Conservation (phyloP, 2,329 filamentous ascomycete species). For the Myriangium duriaei region DNA sequence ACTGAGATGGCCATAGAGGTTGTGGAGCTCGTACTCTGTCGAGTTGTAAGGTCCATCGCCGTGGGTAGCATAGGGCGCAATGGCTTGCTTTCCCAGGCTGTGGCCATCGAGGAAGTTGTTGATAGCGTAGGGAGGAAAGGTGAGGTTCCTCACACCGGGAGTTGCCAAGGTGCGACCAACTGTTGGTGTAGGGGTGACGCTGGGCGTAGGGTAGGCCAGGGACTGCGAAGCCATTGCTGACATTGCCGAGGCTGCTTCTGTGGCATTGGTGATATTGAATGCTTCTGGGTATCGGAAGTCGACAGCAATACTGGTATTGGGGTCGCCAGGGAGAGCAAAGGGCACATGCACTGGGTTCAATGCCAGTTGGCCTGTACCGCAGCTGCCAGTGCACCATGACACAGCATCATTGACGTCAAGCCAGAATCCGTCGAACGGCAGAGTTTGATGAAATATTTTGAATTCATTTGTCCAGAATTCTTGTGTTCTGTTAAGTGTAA, state of each 20-base stretch:
- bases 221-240: slow-evolving; percentile 13
- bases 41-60: slow-evolving; percentile 15
- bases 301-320: slow-evolving; percentile 13
- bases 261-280: slow-evolving; percentile 17
- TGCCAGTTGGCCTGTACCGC: slow-evolving; percentile 12
- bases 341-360: slow-evolving; percentile 17
- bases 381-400: slow-evolving; percentile 15
- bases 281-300: slow-evolving; percentile 16
- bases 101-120: slow-evolving; percentile 16
- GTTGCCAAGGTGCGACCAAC: slow-evolving; percentile 13
- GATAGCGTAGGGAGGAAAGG: slow-evolving; percentile 17
- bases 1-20: slow-evolving; percentile 15
- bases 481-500: slow-evolving; percentile 55
- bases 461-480: slow-evolving; percentile 62
- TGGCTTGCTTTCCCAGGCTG: slow-evolving; percentile 14
- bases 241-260: slow-evolving; percentile 16
- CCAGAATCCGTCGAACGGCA: slow-evolving; percentile 67
- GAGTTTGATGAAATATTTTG: slow-evolving; percentile 47
- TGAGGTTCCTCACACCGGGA: slow-evolving; percentile 15
- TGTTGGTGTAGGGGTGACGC: slow-evolving; percentile 10
- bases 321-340: slow-evolving; percentile 17
- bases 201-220: slow-evolving; percentile 12
- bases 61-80: slow-evolving; percentile 16
- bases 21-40: slow-evolving; percentile 18
- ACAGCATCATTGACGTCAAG: slow-evolving; percentile 54